phyloP scores from a whole-genome alignment of 1,284 basidiomycete genomes.

The Ceratobasidium sp. region DNA sequence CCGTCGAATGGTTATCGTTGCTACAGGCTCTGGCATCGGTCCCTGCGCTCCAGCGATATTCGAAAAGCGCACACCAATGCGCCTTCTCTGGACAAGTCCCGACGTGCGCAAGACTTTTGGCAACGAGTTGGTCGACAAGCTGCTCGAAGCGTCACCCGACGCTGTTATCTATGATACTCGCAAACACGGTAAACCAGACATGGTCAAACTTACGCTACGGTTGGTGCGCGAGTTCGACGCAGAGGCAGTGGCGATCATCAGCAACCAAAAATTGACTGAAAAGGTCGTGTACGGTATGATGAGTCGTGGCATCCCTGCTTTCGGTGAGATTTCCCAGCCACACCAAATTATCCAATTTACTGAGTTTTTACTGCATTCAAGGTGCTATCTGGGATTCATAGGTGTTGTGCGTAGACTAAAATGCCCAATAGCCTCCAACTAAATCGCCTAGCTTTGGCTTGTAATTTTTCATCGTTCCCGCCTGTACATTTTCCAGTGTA shows the following conservation, averaged over 20 bases:
- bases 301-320: no score
- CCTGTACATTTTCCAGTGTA: neutral
- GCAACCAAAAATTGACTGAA: constrained; percentile 65
- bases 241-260: constrained; percentile 64
- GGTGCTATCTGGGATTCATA: constrained; percentile 43
- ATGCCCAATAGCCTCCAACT: no score
- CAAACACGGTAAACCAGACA: no score
- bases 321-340: constrained; percentile 50
- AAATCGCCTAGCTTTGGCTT: neutral
- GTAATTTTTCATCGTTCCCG: neutral
- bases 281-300: no score
- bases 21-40: constrained; percentile 68
- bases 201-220: constrained; percentile 57
- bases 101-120: no score
- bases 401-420: neutral
- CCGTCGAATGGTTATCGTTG: constrained; percentile 64
- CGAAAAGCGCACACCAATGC: no score
- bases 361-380: constrained; percentile 16
- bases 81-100: no score
- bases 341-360: neutral
- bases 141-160: no score
- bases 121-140: no score
- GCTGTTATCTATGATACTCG: no score
- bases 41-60: no score
- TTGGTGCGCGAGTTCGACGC: constrained; percentile 66